phyloP scores from a whole-genome alignment of 225 moss, liverwort and hornwort genomes.

The Antitrichia curtipendula region DNA sequence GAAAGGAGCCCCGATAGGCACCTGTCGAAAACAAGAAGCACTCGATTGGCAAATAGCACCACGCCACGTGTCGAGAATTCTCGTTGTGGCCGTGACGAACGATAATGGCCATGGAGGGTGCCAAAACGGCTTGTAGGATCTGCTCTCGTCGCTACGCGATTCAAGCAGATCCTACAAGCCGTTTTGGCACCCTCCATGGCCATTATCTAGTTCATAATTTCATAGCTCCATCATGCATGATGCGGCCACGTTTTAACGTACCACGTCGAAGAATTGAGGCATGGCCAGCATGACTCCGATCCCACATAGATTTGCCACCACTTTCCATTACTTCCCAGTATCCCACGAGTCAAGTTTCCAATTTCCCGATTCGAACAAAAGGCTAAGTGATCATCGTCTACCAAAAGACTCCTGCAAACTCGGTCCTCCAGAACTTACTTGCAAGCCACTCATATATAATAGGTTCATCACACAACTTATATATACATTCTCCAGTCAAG shows the following conservation, averaged over 20 bases:
- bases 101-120: too few species aligned
- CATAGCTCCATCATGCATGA: not conserved
- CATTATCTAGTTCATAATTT: too few species aligned
- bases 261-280: not conserved
- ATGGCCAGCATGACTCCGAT: not conserved
- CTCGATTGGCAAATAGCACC: too few species aligned
- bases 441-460: too few species aligned
- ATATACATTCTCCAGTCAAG: not conserved
- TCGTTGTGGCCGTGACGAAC: too few species aligned
- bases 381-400: not conserved
- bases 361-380: not conserved
- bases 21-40: too few species aligned
- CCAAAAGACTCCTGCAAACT: not conserved
- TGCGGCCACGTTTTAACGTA: not conserved
- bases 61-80: too few species aligned
- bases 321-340: not conserved
- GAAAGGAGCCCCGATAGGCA: too few species aligned
- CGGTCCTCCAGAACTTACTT: not conserved
- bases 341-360: not conserved
- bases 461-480: not conserved
- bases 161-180: too few species aligned
- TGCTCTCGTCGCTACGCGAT: too few species aligned
- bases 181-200: too few species aligned
- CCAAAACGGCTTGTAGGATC: too few species aligned
- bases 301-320: not conserved